phyloP scores from a whole-genome alignment of 108 stramenopile genomes.

The Epithemia pelagica region DNA sequence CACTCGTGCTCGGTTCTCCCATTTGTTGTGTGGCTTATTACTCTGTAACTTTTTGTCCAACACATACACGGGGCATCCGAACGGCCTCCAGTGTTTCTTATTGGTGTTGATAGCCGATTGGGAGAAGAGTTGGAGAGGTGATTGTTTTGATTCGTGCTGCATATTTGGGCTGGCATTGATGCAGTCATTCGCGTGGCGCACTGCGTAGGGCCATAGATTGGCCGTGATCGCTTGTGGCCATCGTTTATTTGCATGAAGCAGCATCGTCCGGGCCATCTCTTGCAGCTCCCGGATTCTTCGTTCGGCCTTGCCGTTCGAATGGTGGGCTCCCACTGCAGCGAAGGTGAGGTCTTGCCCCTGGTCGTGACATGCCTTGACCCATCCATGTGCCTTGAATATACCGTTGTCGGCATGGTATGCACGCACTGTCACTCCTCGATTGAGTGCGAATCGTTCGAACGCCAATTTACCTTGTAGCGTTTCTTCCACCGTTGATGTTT shows the following conservation, averaged over 20 bases:
- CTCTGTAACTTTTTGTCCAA: background rate
- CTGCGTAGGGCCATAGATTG: slow-evolving; percentile 49
- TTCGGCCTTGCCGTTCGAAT: slow-evolving; percentile 47
- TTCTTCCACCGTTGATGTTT: slow-evolving; percentile 18
- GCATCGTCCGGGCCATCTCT: slow-evolving; percentile 34
- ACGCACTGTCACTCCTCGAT: slow-evolving; percentile 13
- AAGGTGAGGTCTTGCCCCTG: slow-evolving; percentile 29
- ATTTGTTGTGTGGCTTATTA: slow-evolving; percentile 19
- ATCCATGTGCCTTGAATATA: slow-evolving; percentile 26
- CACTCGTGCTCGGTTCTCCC: slow-evolving; percentile 17
- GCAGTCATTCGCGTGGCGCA: slow-evolving; percentile 23
- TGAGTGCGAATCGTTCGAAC: slow-evolving; percentile 23
- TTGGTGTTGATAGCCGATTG: background rate
- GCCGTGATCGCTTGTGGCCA: slow-evolving; percentile 30
- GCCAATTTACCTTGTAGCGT: slow-evolving; percentile 33
- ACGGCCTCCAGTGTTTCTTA: slow-evolving; percentile 13
- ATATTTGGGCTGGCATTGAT: slow-evolving; percentile 11
- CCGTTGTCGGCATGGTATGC: slow-evolving; percentile 63
- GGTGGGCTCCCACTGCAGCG: slow-evolving; percentile 46
- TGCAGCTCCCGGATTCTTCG: slow-evolving; percentile 27
- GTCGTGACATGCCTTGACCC: slow-evolving; percentile 9
- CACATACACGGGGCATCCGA: slow-evolving; percentile 23
- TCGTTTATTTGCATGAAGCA: slow-evolving; percentile 35
- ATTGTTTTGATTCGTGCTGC: background rate
- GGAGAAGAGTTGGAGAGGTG: slow-evolving; percentile 18